phyloP scores from a whole-genome alignment of 2,329 filamentous ascomycete species.

The Coniochaeta ligniaria region DNA sequence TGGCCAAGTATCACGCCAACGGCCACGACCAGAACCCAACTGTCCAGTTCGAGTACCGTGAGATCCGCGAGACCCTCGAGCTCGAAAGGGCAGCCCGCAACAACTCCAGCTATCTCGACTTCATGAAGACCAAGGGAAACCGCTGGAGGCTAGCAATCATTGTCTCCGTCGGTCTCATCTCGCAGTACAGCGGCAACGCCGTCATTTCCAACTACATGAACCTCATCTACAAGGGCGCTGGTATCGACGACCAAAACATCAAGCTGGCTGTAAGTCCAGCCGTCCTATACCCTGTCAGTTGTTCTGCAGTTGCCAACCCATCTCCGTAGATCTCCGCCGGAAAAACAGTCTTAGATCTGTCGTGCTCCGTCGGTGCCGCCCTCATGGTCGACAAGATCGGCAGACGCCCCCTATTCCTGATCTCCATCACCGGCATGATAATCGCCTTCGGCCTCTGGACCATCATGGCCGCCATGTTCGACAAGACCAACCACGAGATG shows the following conservation, averaged over 20 bases:
- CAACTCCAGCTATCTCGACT: constrained; percentile 50
- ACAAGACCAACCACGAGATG: constrained; percentile 32
- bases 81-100: constrained; percentile 44
- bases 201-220: constrained; percentile 62
- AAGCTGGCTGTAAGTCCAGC: constrained; percentile 33
- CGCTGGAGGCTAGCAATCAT: constrained; percentile 56
- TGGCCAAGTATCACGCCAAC: constrained; percentile 57
- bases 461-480: constrained; percentile 43
- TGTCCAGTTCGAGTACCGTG: constrained; percentile 59
- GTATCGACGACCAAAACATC: constrained; percentile 48
- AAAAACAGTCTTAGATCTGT: constrained; percentile 51
- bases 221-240: constrained; percentile 52
- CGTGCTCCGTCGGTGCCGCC: constrained; percentile 47
- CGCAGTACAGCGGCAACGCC: constrained; percentile 62
- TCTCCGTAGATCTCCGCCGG: constrained; percentile 35
- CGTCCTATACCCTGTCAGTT: background rate
- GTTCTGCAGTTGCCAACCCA: background rate
- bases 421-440: constrained; percentile 38
- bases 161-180: constrained; percentile 57
- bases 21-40: constrained; percentile 50
- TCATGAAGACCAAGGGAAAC: constrained; percentile 56
- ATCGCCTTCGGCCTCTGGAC: constrained; percentile 43
- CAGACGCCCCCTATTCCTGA: constrained; percentile 45
- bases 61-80: constrained; percentile 58
- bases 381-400: constrained; percentile 42